These are phyloP conservation scores for Aleurites moluccanus DNA, from an alignment of 441 rosid genomes.

Conservation along the genomic window DNA sequence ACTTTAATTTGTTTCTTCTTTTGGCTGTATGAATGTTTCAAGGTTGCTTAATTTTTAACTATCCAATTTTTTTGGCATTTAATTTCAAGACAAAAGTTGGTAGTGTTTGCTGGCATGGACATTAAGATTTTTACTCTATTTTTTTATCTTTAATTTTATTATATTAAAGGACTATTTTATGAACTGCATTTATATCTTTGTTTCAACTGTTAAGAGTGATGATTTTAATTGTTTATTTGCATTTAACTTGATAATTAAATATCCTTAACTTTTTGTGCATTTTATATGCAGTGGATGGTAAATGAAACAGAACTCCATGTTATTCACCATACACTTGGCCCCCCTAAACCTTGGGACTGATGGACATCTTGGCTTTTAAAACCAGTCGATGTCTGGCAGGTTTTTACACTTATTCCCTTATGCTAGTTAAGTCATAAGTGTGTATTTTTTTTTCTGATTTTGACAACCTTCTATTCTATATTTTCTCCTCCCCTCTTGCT, in stretches of 20 bases:
- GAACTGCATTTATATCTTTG: not conserved
- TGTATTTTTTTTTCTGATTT: not conserved
- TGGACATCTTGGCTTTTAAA: constrained; percentile 98
- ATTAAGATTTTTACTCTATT: not conserved
- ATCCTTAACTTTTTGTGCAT: constrained; percentile 15
- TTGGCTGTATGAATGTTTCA: not conserved
- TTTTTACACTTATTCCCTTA: constrained; percentile 29
- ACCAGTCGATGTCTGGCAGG: constrained; percentile 99
- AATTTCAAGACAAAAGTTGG: not conserved
- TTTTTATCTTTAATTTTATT: not conserved
- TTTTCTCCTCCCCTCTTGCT: not conserved
- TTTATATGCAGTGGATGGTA: constrained; percentile 89
- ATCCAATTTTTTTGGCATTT: not conserved
- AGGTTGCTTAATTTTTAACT: not conserved
- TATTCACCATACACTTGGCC: constrained; percentile 96
- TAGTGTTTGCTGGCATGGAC: not conserved
- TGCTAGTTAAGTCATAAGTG: not conserved
- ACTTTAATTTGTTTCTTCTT: not conserved
- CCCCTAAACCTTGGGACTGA: constrained; percentile 99
- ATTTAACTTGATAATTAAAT: not conserved
- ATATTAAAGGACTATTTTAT: constrained; percentile 4
- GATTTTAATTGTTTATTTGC: not conserved
- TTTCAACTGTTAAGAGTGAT: not conserved
- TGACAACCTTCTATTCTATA: not conserved
- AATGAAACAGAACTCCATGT: constrained; percentile 86